Conservation (phyloP, 2,329 filamentous ascomycete genomes). For the Aspergillus puulaauensis region DNA sequence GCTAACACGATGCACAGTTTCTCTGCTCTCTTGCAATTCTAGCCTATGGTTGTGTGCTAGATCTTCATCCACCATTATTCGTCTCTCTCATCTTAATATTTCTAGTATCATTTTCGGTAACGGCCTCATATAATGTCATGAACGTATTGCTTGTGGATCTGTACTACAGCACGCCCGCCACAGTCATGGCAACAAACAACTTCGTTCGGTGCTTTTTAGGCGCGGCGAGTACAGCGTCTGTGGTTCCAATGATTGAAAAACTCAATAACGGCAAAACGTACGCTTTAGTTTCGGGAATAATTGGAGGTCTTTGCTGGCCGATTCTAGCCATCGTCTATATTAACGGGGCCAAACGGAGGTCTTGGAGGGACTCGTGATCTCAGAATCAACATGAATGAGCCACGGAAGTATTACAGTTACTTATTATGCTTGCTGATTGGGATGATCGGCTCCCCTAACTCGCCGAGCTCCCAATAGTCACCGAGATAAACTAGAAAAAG, state of each 20-base stretch:
- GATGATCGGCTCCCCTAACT: background rate
- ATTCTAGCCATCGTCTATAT: slow-evolving; percentile 21
- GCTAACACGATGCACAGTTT: background rate
- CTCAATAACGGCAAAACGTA: slow-evolving; percentile 21
- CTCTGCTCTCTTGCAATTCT: slow-evolving; percentile 26
- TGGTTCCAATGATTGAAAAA: slow-evolving; percentile 22
- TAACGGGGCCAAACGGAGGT: slow-evolving; percentile 21
- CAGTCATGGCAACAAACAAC: slow-evolving; percentile 35
- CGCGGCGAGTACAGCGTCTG: slow-evolving; percentile 26
- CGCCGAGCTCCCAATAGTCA: slow-evolving; percentile 1
- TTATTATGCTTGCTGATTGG: background rate
- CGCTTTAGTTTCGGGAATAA: slow-evolving; percentile 10
- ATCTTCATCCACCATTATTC: slow-evolving; percentile 31
- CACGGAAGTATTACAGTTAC: background rate
- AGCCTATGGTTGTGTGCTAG: slow-evolving; percentile 39
- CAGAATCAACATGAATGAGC: background rate
- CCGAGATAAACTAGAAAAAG: background rate
- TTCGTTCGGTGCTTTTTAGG: slow-evolving; percentile 34
- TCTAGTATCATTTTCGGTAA: slow-evolving; percentile 36
- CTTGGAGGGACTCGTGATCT: background rate
- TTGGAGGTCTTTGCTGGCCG: slow-evolving; percentile 12
- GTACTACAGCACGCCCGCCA: slow-evolving; percentile 32
- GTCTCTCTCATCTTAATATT: slow-evolving; percentile 33
- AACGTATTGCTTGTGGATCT: slow-evolving; percentile 49
- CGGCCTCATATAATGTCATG: slow-evolving; percentile 42